Evolutionary conservation across 1,284 basidiomycete species (phyloP), one percentile per base, ranked within the genome.

Genomic region (Chondrostereum purpureum): DNA sequence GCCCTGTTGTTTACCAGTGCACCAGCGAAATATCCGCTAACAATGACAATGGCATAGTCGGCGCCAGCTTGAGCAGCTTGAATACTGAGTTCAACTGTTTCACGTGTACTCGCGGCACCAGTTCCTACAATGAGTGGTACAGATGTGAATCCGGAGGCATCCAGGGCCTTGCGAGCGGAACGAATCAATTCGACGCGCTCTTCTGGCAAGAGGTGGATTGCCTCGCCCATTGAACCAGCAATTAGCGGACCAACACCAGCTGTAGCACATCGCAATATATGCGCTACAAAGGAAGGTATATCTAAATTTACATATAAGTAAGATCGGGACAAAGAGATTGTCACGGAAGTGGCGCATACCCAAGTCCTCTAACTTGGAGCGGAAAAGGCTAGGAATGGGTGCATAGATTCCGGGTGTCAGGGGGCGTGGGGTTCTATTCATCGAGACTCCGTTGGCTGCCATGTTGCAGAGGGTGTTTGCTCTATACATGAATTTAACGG

Each of bases 311-410:
- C 13, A n/a, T 23, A 52, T 13, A 45, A 44, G 27, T 34, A 33
- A 8, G 24, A 34, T 11, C 18, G 42, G 47, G 34, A 36, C 34
- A 52, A 37, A 42, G 17, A 34, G 42, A 38, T 16, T 19, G 11
- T 31, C 27, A 31, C 23, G 11, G 38, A 47, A 41, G 24, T 27
- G 20, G 63, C 80, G 17, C 45, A 54, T 56, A 90, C 89, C 89
- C 50, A 94, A 74, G 56, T 93, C 89, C 63, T 94, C 89, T 40
- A 79, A 73, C 34, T 73, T 69, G 5, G 75, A 74, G 36, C 81
- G 64, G 68, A 92, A 92, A 67, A 94, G 93, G 8, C 89, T 82
- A 6, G 87, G 90, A 56, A 92, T 80, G 19, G 92, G 92, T 10
- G 88, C 86, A 66, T 78, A 93, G 45, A 93, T 79, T 38, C 92